phyloP scores from a whole-genome alignment of 2,329 filamentous ascomycete genomes.

The Fusarium papillatum region DNA sequence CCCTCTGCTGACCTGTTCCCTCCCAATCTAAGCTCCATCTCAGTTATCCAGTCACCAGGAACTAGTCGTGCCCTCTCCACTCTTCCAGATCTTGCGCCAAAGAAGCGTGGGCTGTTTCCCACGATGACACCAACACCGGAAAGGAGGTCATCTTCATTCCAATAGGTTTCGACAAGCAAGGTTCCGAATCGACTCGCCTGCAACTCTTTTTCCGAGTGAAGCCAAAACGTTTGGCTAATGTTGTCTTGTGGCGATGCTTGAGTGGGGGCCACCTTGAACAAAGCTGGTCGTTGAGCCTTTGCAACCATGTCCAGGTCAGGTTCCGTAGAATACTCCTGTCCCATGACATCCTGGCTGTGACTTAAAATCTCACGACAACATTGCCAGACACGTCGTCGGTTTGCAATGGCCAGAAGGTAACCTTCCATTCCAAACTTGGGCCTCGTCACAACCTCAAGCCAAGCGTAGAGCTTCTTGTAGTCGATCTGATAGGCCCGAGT shows the following conservation, averaged over 20 bases:
- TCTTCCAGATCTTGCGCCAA: background rate
- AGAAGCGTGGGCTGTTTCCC: background rate
- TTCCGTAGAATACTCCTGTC: no score
- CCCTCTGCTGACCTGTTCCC: background rate
- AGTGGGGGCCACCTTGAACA: background rate
- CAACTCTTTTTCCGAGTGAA: conserved; percentile 4
- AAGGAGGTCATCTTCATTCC: background rate
- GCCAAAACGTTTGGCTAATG: background rate
- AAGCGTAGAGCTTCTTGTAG: conserved; percentile 5
- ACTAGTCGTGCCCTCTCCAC: background rate
- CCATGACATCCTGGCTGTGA: background rate
- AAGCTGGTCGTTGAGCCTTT: background rate
- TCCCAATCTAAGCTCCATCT: background rate
- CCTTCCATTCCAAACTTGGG: background rate
- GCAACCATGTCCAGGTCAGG: background rate
- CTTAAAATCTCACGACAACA: background rate
- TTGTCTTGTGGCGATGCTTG: background rate
- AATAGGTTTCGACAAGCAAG: conserved; percentile 3
- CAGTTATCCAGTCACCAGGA: background rate
- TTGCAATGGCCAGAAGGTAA: conserved; percentile 13
- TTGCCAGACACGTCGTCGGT: conserved; percentile 21
- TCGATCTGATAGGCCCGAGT: background rate
- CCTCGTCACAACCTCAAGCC: background rate
- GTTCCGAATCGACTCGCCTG: background rate
- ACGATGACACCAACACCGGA: conserved; percentile 3